Conservation (phyloP, 495 filamentous ascomycete species). For the Aspergillus avenaceus region DNA sequence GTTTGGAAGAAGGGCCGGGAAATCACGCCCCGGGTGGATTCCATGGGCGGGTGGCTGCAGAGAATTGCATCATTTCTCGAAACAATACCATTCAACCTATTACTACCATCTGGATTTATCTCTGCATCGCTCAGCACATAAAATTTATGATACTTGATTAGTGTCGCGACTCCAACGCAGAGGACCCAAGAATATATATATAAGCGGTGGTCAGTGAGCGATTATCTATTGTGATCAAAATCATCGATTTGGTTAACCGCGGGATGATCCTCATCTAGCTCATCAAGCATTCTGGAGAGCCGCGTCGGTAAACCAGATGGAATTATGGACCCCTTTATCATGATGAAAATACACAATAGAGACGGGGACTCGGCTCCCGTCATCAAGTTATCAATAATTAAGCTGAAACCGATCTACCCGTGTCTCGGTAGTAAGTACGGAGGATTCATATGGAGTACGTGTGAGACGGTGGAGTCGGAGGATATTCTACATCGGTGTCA, state of each 20-base stretch:
- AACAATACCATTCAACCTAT: neutral
- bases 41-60: conserved; percentile 5
- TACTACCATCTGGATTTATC: too few species aligned
- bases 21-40: neutral
- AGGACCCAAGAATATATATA: neutral
- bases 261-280: conserved; percentile 7
- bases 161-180: too few species aligned
- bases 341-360: neutral
- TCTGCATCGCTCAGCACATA: too few species aligned
- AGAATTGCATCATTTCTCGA: neutral
- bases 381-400: neutral
- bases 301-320: neutral
- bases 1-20: conserved; percentile 1
- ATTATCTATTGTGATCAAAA: neutral
- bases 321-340: neutral
- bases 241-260: neutral
- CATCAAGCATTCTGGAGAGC: conserved; percentile 2
- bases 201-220: conserved; percentile 8
- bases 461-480: neutral
- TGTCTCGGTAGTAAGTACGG: neutral
- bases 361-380: neutral
- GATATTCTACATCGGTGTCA: too few species aligned
- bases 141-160: too few species aligned
- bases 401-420: neutral
- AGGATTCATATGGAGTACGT: too few species aligned